phyloP scores from a whole-genome alignment of 2,329 filamentous ascomycete species.

The Ramularia endophylla region DNA sequence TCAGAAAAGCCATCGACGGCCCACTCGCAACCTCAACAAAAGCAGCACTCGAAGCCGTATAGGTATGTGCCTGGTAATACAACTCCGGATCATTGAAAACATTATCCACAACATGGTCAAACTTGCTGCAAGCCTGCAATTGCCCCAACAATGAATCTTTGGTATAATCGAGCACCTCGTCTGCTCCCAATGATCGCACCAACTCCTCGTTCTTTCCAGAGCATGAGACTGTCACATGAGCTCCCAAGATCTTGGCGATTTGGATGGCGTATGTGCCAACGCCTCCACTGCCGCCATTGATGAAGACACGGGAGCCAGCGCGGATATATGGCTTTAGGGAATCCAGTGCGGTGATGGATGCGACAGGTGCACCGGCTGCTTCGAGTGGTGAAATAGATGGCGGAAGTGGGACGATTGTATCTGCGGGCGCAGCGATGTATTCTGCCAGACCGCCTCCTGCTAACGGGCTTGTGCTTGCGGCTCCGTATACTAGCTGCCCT shows the following conservation, averaged over 20 bases:
- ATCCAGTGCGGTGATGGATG: conserved; percentile 37
- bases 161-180: conserved; percentile 59
- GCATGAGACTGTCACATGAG: conserved; percentile 54
- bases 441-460: conserved; percentile 33
- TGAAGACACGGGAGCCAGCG: conserved; percentile 49
- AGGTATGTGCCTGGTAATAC: conserved; percentile 49
- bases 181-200: conserved; percentile 54
- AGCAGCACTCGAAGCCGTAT: conserved; percentile 43
- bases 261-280: conserved; percentile 55
- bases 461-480: conserved; percentile 21
- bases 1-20: conserved; percentile 27
- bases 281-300: conserved; percentile 61
- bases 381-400: conserved; percentile 32
- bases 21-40: conserved; percentile 50
- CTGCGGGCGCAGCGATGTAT: conserved; percentile 26
- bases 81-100: conserved; percentile 47
- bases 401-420: conserved; percentile 25
- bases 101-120: conserved; percentile 53
- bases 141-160: conserved; percentile 41
- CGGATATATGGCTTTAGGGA: conserved; percentile 32
- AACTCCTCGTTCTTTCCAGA: conserved; percentile 53
- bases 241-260: conserved; percentile 56
- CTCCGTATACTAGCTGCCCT: conserved; percentile 37
- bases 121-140: conserved; percentile 44
- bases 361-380: conserved; percentile 33